Base-by-base conservation (phyloP, 75 land plant species). In the Selaginella tamariscina region DNA sequence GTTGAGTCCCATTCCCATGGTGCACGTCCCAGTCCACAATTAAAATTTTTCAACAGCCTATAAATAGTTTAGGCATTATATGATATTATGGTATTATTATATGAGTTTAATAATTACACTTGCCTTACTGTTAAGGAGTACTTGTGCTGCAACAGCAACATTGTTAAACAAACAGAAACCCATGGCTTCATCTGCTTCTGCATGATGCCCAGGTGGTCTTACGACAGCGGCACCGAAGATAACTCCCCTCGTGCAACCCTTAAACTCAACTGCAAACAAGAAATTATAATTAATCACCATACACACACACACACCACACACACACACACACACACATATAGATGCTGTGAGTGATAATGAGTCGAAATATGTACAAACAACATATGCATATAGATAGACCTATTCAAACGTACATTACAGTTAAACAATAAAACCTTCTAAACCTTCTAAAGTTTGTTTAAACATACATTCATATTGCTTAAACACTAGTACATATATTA, bases 161-260 rank as follows among this genome's bases (percentile, higher is more conserved):
- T 91, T 91, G 72, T 91, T 91, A 72, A 73, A 91, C 18, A 91
- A 73, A 57, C 96, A 91, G 75, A 91, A 91, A 13, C 96, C 96
- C 96, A 91, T 91, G 30, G 96, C 78, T 74, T 78, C 78, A 74
- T 85, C 72, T 33, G 75, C 32, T 70, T 91, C 96, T 27, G 91
- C 91, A 82, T 91, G 96, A 78, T 91, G 96, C 21, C 96, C 96
- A 22, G 96, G 96, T 65, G 96, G 96, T 32, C 96, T 78, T 15
- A 91, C 96, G 67, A 91, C 66, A 56, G 96, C 96, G 78, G 90
- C 81, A 44, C 96, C 66, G 92, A 83, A 59, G 64, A 54, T 21
- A 87, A 32, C 32, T 91, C 84, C 1, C 96, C 96, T 68, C 57
- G 72, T 0, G 91, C 91, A 56, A 91, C 96, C 65, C 66, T 71